Evolutionary conservation across 2,329 filamentous ascomycete species (phyloP), one percentile per base, ranked within the genome.

Genomic region (Drechslerella dactyloides): DNA sequence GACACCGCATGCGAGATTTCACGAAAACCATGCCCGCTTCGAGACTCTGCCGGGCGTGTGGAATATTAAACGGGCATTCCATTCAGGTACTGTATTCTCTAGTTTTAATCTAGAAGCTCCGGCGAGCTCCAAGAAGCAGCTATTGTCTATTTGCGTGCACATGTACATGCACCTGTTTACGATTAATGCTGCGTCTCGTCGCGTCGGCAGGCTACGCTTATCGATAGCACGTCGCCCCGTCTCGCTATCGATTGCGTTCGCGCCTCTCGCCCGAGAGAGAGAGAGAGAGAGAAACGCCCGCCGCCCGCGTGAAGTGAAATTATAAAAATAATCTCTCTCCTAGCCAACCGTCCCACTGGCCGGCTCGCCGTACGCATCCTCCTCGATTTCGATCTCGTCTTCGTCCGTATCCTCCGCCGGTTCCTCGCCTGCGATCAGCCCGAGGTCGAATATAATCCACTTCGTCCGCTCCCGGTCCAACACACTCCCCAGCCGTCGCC

Each of bases 381-480:
- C 42, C 33, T 62, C 57, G 21, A 42, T 51, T 13, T 60, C 51
- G 40, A n/a, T n/a, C n/a, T 59, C 56, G 15, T 70, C 57, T 19
- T 61, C 61, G 57, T 63, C 63, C 6, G 17, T 17, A 8, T 53
- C 56, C 51, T 40, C 60, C 48, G 48, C 48, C 27, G 35, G 59
- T 21, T 63, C 59, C 56, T 73, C 69, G 17, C 57, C 69, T 23
- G 50, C 61, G 2, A 68, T 54, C 21, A 60, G 21, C 6, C 63
- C 69, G 24, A 73, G 44, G 51, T 73, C 69, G 19, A 73, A 73
- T 3, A 73, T 68, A 50, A 68, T 73, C 69, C 69, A 73, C 42
- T 58, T 60, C 37, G 63, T 40, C 42, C 56, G 44, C 42, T 68
- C 69, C 30, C 63, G 56, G 30, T 73, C 69, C 52, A 73, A 44